A percentile compares a stretch with the other conserved stretches of the same genome.
phyloP scores from a whole-genome alignment of 176 grass and related monocot genomes.

The Oryza glumipatula region DNA sequence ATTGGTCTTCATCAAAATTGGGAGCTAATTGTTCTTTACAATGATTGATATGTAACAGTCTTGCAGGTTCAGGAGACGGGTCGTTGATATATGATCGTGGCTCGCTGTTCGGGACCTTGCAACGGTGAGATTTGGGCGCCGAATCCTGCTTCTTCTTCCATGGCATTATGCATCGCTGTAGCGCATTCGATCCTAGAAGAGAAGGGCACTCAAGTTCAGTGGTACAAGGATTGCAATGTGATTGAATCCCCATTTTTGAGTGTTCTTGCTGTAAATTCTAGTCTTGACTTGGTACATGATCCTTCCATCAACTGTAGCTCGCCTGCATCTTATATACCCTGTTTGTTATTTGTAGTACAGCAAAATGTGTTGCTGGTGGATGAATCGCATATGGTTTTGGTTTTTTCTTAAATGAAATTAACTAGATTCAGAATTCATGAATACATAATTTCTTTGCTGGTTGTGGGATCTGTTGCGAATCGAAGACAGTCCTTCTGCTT shows the following conservation, averaged over 20 bases:
- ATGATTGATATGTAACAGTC: conserved; percentile 17
- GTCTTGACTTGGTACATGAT: conserved; percentile 41
- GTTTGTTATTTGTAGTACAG: conserved; percentile 29
- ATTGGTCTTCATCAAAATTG: neutral
- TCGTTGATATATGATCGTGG: neutral
- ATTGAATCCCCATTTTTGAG: conserved; percentile 18
- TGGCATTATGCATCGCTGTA: conserved; percentile 21
- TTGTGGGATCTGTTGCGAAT: neutral
- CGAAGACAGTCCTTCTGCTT: neutral
- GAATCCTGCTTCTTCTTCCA: conserved; percentile 17
- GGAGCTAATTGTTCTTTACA: neutral
- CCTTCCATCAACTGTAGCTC: conserved; percentile 21
- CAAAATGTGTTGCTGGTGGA: conserved; percentile 17
- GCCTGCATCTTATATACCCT: conserved; percentile 3
- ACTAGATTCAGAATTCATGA: conserved; percentile 21
- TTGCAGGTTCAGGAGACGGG: conserved; percentile 30
- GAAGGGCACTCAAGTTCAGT: neutral
- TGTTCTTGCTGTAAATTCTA: conserved; percentile 48
- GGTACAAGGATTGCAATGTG: neutral
- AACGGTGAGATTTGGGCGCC: conserved; percentile 22
- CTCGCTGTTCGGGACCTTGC: conserved; percentile 46
- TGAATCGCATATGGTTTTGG: neutral
- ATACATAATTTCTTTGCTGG: neutral
- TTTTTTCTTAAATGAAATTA: conserved; percentile 1
- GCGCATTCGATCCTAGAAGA: conserved; percentile 23